These are phyloP conservation scores for Linanthus parryae DNA, from an alignment of 148 eudicot genomes.

Conservation along the genomic window DNA sequence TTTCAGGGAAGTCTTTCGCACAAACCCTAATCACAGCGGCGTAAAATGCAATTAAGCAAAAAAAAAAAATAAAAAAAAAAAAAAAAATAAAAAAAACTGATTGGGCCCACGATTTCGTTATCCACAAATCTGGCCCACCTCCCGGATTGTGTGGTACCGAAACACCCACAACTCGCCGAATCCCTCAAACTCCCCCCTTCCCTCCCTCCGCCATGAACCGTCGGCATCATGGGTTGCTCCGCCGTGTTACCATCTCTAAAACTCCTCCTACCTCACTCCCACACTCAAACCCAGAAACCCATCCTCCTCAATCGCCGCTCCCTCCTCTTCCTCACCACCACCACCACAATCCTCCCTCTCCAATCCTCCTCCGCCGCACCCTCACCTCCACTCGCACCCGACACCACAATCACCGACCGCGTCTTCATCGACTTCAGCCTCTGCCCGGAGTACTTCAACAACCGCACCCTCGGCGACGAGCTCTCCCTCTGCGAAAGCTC, in stretches of 20 bases:
- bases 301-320: slow-evolving; percentile 52
- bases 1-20: no score
- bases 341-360: slow-evolving; percentile 14
- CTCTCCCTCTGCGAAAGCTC: slow-evolving; percentile 57
- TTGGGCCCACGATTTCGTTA: no score
- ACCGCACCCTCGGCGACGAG: slow-evolving; percentile 43
- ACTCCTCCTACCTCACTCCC: slow-evolving; percentile 18
- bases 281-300: slow-evolving; percentile 5
- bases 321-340: slow-evolving; percentile 51
- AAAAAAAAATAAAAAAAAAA: no score
- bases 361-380: slow-evolving; percentile 12
- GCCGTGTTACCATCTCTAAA: slow-evolving; percentile 20
- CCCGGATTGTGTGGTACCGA: no score
- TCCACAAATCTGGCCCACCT: no score
- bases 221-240: no score
- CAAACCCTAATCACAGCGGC: no score
- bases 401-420: slow-evolving; percentile 89
- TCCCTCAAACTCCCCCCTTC: no score
- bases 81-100: no score
- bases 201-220: no score
- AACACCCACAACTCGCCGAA: no score
- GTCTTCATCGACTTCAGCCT: slow-evolving; percentile 76
- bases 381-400: slow-evolving; percentile 24
- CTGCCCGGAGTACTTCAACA: slow-evolving; percentile 68
- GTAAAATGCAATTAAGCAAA: no score